These are phyloP conservation scores for Hysterium pulicare DNA, from an alignment of 2,329 filamentous ascomycete species.

Conservation along the genomic window DNA sequence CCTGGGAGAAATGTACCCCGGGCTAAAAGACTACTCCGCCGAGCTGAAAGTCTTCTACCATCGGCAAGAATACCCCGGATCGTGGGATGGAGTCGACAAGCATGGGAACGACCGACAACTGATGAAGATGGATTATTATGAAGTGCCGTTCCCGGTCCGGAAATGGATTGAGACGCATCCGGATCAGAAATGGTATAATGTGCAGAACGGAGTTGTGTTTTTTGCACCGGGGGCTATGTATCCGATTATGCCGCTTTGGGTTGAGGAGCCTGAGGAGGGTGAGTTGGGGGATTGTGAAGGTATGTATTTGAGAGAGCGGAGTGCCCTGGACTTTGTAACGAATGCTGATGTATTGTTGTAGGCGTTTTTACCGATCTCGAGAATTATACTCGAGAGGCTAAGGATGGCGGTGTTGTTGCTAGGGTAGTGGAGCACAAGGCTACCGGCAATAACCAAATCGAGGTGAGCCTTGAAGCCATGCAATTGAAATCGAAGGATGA, in stretches of 20 bases:
- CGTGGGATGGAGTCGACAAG: constrained; percentile 52
- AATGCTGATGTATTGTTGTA: constrained; percentile 16
- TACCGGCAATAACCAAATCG: constrained; percentile 23
- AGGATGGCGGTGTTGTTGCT: constrained; percentile 28
- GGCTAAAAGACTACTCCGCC: constrained; percentile 27
- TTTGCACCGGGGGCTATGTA: constrained; percentile 55
- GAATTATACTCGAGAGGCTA: constrained; percentile 24
- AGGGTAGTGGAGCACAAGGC: constrained; percentile 24
- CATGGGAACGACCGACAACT: constrained; percentile 50
- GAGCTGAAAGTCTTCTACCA: constrained; percentile 37
- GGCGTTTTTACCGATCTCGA: constrained; percentile 32
- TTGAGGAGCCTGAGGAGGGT: constrained; percentile 37
- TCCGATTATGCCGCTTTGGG: constrained; percentile 50
- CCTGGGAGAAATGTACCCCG: constrained; percentile 30
- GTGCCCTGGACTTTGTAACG: background rate
- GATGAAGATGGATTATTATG: constrained; percentile 46
- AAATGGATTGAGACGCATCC: constrained; percentile 48
- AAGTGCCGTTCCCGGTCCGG: constrained; percentile 44
- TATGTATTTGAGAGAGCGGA: constrained; percentile 22
- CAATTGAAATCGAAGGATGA: constrained; percentile 16
- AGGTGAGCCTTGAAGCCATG: constrained; percentile 30
- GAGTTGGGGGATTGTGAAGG: constrained; percentile 41
- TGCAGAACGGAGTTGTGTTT: constrained; percentile 45
- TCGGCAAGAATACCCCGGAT: constrained; percentile 45
- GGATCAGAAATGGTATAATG: constrained; percentile 37